phyloP scores from a whole-genome alignment of 495 filamentous ascomycete genomes.

The Bryoglossum gracile region DNA sequence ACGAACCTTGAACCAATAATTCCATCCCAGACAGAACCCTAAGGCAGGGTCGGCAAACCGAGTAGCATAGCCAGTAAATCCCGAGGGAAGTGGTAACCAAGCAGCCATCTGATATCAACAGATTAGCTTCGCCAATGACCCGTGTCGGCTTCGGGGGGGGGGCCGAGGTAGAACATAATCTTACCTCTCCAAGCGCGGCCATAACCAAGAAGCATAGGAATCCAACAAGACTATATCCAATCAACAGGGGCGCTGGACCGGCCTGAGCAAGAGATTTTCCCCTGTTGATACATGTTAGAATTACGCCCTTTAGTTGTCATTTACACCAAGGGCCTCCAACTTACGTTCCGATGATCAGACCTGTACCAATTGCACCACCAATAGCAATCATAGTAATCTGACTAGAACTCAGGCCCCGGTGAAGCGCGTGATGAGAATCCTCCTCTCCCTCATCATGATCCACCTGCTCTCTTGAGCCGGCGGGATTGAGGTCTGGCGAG shows the following conservation, averaged over 20 bases:
- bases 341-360: slow-evolving; percentile 21
- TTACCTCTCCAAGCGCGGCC: slow-evolving; percentile 49
- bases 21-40: slow-evolving; percentile 22
- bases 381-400: slow-evolving; percentile 82
- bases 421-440: slow-evolving; percentile 32
- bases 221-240: slow-evolving; percentile 64
- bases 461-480: too few relatives aligned
- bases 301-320: neutral
- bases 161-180: too few relatives aligned
- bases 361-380: slow-evolving; percentile 73
- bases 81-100: slow-evolving; percentile 56
- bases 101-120: slow-evolving; percentile 48
- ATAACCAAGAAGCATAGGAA: slow-evolving; percentile 56
- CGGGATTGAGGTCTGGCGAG: slow-evolving; percentile 3
- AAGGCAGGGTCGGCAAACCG: slow-evolving; percentile 25
- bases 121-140: neutral
- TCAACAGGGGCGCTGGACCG: slow-evolving; percentile 62
- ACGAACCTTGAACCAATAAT: slow-evolving; percentile 25
- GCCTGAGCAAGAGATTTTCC: slow-evolving; percentile 53
- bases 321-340: slow-evolving; percentile 1
- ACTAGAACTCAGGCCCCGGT: slow-evolving; percentile 54
- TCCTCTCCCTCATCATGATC: slow-evolving; percentile 10
- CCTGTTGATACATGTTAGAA: slow-evolving; percentile 17
- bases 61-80: slow-evolving; percentile 24
- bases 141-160: too few relatives aligned